phyloP scores from a whole-genome alignment of 345 rosid species.

The Anastatica hierochuntica region DNA sequence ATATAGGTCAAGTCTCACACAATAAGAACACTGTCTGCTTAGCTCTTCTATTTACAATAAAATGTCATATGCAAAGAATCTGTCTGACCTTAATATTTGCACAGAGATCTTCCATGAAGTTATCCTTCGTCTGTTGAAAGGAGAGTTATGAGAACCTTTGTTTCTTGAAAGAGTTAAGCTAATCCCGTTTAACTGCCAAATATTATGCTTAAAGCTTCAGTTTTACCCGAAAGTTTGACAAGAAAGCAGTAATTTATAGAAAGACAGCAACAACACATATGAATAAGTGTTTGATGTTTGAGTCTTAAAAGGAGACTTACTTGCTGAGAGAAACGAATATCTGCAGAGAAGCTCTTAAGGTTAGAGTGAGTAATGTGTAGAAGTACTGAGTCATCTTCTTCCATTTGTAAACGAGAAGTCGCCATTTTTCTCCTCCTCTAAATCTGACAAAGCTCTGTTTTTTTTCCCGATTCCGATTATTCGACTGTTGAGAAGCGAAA shows the following conservation, averaged over 20 bases:
- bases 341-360: slow-evolving; percentile 57
- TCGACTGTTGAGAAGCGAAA: too few species aligned
- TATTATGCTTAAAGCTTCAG: too few species aligned
- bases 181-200: too few species aligned
- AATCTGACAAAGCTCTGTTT: slow-evolving; percentile 3
- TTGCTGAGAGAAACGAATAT: slow-evolving; percentile 65
- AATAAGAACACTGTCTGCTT: not conserved
- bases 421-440: slow-evolving; percentile 24
- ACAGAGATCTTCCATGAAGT: slow-evolving; percentile 72
- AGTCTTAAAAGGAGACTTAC: slow-evolving; percentile 25
- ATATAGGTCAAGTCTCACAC: not conserved
- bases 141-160: not conserved
- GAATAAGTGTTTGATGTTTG: not conserved
- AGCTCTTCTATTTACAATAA: slow-evolving; percentile 6
- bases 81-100: slow-evolving; percentile 55
- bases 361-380: slow-evolving; percentile 74
- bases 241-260: too few species aligned
- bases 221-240: too few species aligned
- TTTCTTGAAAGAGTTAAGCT: not conserved
- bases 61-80: not conserved
- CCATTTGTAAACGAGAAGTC: slow-evolving; percentile 32
- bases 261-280: too few species aligned
- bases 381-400: slow-evolving; percentile 57
- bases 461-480: too few species aligned
- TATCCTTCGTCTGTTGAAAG: slow-evolving; percentile 40